Evolutionary conservation across 2,329 filamentous ascomycete species (phyloP).

Genomic region (Apiospora rasikravindrae): DNA sequence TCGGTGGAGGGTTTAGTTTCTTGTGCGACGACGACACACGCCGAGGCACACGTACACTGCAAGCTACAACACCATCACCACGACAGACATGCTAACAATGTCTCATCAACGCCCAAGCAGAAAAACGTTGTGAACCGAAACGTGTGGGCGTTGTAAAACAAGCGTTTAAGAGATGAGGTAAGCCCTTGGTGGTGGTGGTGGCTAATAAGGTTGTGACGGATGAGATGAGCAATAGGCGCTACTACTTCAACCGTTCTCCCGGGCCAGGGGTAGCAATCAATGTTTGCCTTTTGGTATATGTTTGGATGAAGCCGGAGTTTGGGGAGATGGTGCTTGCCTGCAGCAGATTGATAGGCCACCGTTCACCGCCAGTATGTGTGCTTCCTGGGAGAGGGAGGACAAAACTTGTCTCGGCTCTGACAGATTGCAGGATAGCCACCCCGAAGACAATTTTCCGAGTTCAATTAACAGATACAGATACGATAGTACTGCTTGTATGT

Average conservation of each 20-base stretch:
- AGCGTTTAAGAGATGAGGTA: slow-evolving; percentile 11
- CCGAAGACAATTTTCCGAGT: background rate
- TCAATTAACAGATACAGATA: background rate
- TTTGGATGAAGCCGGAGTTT: background rate
- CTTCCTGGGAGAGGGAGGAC: background rate
- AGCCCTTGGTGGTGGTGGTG: slow-evolving; percentile 1
- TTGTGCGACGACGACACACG: background rate
- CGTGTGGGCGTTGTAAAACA: background rate
- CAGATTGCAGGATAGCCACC: background rate
- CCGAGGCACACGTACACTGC: background rate
- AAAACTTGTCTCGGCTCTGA: background rate
- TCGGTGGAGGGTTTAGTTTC: background rate
- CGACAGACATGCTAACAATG: background rate
- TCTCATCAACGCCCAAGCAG: background rate
- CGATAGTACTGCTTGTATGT: background rate
- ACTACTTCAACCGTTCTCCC: background rate
- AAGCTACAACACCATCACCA: background rate
- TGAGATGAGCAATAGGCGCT: background rate
- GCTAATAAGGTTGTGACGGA: background rate
- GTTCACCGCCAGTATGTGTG: background rate
- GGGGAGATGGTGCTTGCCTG: background rate
- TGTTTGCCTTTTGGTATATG: background rate
- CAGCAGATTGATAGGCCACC: background rate
- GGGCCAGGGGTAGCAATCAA: background rate
- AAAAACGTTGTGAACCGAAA: background rate